Evolutionary conservation across 2,329 filamentous ascomycete genomes (phyloP).

Genomic region (Aspergillus novofumigatus): DNA sequence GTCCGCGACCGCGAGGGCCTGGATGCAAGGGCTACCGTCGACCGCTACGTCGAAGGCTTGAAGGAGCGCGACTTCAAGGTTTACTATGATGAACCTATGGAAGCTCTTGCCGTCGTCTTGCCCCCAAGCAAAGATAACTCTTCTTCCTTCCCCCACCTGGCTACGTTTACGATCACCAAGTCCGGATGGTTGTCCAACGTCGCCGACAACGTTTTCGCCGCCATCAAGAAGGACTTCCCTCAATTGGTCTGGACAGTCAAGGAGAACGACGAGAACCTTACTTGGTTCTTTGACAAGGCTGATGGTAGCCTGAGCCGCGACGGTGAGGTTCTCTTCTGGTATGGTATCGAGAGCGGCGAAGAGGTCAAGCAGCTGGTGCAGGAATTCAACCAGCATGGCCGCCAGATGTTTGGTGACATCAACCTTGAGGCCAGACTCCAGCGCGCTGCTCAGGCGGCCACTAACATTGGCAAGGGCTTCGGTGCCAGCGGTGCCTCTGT

Average conservation of each 20-base stretch:
- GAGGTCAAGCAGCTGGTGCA: constrained; percentile 80
- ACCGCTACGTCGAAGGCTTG: constrained; percentile 78
- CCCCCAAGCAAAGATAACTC: constrained; percentile 58
- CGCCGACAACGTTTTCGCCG: constrained; percentile 89
- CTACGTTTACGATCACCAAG: constrained; percentile 90
- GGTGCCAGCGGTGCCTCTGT: constrained; percentile 43
- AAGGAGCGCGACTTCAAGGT: constrained; percentile 77
- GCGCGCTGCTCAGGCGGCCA: constrained; percentile 67
- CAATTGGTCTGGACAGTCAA: constrained; percentile 95
- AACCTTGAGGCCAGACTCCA: constrained; percentile 85
- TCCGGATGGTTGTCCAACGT: constrained; percentile 92
- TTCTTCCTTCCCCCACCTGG: constrained; percentile 71
- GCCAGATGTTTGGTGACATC: constrained; percentile 82
- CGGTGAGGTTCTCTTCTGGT: constrained; percentile 94
- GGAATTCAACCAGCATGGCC: constrained; percentile 77
- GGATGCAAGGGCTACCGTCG: constrained; percentile 77
- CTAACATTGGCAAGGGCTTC: constrained; percentile 49
- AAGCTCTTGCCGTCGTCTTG: constrained; percentile 83
- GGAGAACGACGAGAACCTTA: constrained; percentile 91
- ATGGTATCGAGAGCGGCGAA: constrained; percentile 75
- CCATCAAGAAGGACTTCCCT: constrained; percentile 89
- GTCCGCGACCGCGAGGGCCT: constrained; percentile 76
- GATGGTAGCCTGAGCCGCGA: constrained; percentile 84
- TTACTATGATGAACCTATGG: constrained; percentile 92
- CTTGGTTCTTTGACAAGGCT: constrained; percentile 97